Evolutionary conservation across 1,284 basidiomycete genomes (phyloP).

Genomic region (Cutaneotrichosporon dermatis): DNA sequence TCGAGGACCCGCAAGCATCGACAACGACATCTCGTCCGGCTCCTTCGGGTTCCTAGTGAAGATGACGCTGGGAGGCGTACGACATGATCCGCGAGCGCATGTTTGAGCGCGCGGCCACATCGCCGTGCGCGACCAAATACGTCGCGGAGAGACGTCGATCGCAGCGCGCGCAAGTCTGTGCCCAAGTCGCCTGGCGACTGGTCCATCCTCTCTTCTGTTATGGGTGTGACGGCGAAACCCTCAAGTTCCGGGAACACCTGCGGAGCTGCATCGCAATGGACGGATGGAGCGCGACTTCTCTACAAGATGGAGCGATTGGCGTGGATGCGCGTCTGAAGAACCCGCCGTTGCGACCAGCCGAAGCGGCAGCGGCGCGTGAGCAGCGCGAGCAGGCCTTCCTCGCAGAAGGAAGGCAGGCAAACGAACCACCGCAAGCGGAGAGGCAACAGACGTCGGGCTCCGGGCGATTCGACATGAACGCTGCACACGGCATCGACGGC

Average conservation of each 20-base stretch:
- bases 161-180: too few species aligned
- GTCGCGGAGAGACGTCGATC: not conserved
- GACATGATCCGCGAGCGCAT: slow-evolving; percentile 65
- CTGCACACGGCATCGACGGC: not conserved
- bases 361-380: too few species aligned
- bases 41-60: slow-evolving; percentile 78
- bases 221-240: slow-evolving; percentile 79
- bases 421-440: too few species aligned
- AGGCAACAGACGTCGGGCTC: too few species aligned
- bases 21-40: slow-evolving; percentile 87
- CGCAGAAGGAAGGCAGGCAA: too few species aligned
- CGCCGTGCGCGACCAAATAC: slow-evolving; percentile 6
- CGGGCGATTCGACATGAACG: not conserved
- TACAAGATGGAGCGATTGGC: not conserved
- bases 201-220: slow-evolving; percentile 73
- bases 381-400: too few species aligned
- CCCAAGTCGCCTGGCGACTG: slow-evolving; percentile 49
- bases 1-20: slow-evolving; percentile 95
- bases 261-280: not conserved
- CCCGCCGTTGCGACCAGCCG: not conserved
- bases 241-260: slow-evolving; percentile 26
- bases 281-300: slow-evolving; percentile 1
- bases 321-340: not conserved
- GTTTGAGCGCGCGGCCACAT: slow-evolving; percentile 33
- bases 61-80: slow-evolving; percentile 77